Evolutionary conservation across 495 filamentous ascomycete genomes (phyloP).

Genomic region (Neurospora tetrasperma): DNA sequence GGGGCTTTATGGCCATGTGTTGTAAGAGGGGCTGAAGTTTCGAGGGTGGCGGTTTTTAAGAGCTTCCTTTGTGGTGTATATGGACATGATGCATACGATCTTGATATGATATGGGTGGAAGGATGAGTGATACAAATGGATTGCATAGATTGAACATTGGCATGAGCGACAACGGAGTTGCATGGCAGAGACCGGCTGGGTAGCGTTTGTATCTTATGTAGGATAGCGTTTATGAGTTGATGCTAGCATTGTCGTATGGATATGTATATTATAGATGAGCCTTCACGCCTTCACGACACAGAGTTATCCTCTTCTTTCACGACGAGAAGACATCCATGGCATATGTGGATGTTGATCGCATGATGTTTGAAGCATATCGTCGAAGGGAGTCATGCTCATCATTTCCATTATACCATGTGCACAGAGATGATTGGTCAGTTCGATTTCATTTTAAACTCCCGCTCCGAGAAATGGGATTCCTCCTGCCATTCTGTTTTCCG

Average conservation of each 20-base stretch:
- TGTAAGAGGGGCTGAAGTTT: not conserved
- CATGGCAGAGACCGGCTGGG: not conserved
- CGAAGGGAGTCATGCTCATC: not conserved
- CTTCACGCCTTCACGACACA: not conserved
- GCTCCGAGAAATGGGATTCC: not conserved
- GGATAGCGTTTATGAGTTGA: not conserved
- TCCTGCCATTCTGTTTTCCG: not conserved
- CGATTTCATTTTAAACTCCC: not conserved
- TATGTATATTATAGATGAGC: not conserved
- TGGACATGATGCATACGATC: not conserved
- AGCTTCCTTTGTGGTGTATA: not conserved
- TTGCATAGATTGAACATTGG: not conserved
- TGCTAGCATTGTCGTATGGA: not conserved
- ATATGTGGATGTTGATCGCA: not conserved
- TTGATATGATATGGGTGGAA: not conserved
- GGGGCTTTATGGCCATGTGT: not conserved
- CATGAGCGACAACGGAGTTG: not conserved
- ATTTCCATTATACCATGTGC: not conserved
- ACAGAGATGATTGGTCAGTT: not conserved
- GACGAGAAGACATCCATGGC: not conserved
- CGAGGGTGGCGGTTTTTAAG: not conserved
- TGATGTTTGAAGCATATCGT: not conserved
- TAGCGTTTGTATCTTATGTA: not conserved
- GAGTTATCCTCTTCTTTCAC: not conserved
- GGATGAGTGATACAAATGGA: not conserved